phyloP scores from a whole-genome alignment of 768 basidiomycete genomes.

The Suillus hirtellus region DNA sequence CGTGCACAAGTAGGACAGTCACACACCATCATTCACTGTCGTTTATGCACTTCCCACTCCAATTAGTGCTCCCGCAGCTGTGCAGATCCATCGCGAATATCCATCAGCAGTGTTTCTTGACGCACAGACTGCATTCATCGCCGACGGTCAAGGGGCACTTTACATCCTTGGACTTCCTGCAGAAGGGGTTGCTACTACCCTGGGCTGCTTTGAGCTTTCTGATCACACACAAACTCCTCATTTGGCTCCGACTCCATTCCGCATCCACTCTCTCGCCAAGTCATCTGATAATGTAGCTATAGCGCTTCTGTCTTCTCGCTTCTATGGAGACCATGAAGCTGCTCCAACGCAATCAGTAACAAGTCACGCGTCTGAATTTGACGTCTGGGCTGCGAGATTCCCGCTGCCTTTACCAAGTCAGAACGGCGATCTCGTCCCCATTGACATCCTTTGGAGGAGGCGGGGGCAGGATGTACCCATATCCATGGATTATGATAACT shows the following conservation, averaged over 20 bases:
- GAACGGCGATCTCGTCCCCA: conserved; percentile 30
- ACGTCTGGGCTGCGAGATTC: conserved; percentile 64
- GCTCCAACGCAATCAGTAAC: conserved; percentile 17
- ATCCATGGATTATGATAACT: conserved; percentile 48
- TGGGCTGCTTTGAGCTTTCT: conserved; percentile 54
- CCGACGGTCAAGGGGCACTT: conserved; percentile 71
- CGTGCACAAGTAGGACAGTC: conserved; percentile 47
- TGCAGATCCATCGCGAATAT: conserved; percentile 62
- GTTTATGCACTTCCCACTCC: conserved; percentile 63
- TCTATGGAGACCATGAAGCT: conserved; percentile 35
- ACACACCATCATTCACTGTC: conserved; percentile 51
- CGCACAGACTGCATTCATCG: conserved; percentile 48
- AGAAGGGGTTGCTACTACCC: conserved; percentile 40
- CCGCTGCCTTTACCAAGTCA: conserved; percentile 41
- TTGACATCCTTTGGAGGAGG: conserved; percentile 69
- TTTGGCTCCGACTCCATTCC: conserved; percentile 38
- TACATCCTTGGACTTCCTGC: conserved; percentile 55
- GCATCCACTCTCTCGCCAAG: conserved; percentile 36
- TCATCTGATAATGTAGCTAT: conserved; percentile 41
- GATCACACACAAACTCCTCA: conserved; percentile 24
- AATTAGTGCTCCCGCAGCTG: conserved; percentile 41
- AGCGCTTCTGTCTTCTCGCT: conserved; percentile 60
- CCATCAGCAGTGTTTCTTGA: conserved; percentile 66
- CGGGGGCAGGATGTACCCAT: conserved; percentile 72
- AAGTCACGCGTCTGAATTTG: conserved; percentile 46